These are phyloP conservation scores for Trypanosoma vivax DNA, from an alignment of 208 protist species.

Conservation along the genomic window DNA sequence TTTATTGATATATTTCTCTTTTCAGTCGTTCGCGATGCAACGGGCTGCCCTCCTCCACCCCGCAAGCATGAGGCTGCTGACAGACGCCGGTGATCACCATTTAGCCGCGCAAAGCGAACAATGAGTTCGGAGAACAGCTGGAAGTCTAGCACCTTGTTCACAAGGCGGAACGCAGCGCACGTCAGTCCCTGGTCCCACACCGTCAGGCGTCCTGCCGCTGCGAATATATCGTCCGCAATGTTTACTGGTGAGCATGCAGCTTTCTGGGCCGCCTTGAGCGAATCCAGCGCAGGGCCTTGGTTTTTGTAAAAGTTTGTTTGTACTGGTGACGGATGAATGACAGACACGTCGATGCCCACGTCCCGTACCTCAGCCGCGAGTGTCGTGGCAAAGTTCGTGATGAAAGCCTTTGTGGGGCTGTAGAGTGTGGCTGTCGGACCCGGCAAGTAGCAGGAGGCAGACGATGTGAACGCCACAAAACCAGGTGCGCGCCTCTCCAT, in stretches of 20 bases:
- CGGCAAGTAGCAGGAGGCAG: conserved; percentile 70
- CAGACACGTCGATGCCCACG: conserved; percentile 77
- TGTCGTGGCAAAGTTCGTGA: conserved; percentile 80
- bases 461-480: conserved; percentile 88
- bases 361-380: conserved; percentile 78
- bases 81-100: conserved; percentile 64
- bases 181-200: conserved; percentile 79
- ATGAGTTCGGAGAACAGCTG: conserved; percentile 76
- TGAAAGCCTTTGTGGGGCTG: conserved; percentile 88
- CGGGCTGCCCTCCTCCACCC: too few relatives aligned
- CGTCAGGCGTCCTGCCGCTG: conserved; percentile 68
- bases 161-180: conserved; percentile 59
- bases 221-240: conserved; percentile 82
- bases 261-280: conserved; percentile 69
- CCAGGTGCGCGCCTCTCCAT: conserved; percentile 62
- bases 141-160: conserved; percentile 83
- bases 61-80: conserved; percentile 42
- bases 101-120: conserved; percentile 68
- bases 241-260: conserved; percentile 56
- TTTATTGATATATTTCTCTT: background rate
- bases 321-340: conserved; percentile 84
- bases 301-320: conserved; percentile 89
- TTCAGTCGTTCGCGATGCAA: background rate
- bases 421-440: conserved; percentile 87
- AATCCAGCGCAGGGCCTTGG: conserved; percentile 65